These are phyloP conservation scores for Stylosanthes scabra DNA, from an alignment of 331 rosid species.

Conservation along the genomic window DNA sequence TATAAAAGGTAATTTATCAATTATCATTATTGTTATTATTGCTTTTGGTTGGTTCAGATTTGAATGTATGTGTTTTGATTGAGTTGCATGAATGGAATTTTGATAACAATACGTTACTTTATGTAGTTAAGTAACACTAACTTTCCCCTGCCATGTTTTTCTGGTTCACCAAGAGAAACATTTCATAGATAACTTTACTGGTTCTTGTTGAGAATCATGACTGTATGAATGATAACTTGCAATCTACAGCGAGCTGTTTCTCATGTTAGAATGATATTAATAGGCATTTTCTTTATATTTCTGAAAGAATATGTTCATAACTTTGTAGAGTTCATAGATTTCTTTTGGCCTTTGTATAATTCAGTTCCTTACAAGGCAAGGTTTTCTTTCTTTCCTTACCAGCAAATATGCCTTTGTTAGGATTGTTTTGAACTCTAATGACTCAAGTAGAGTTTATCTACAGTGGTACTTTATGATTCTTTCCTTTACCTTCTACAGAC, in stretches of 20 bases:
- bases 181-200: background rate
- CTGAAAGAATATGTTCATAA: background rate
- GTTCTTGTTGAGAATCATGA: conserved; percentile 1
- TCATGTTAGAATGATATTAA: conserved; percentile 19
- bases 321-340: conserved; percentile 19
- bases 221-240: background rate
- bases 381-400: conserved; percentile 12
- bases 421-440: background rate
- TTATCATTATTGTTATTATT: background rate
- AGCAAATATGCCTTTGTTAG: conserved; percentile 18
- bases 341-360: background rate
- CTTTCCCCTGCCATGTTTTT: conserved; percentile 10
- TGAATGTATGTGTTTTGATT: conserved; percentile 15
- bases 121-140: background rate
- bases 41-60: background rate
- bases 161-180: conserved; percentile 14
- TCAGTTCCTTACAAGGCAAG: conserved; percentile 3
- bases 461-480: conserved; percentile 14
- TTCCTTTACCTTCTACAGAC: conserved; percentile 56
- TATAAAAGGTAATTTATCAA: conserved; percentile 65
- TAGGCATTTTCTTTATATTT: conserved; percentile 4
- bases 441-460: conserved; percentile 21
- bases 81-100: conserved; percentile 17
- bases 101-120: conserved; percentile 8
- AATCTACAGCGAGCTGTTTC: conserved; percentile 15